Conservation (phyloP, 192 early-diverging fungal genomes). For the Coemansia sp. region DNA sequence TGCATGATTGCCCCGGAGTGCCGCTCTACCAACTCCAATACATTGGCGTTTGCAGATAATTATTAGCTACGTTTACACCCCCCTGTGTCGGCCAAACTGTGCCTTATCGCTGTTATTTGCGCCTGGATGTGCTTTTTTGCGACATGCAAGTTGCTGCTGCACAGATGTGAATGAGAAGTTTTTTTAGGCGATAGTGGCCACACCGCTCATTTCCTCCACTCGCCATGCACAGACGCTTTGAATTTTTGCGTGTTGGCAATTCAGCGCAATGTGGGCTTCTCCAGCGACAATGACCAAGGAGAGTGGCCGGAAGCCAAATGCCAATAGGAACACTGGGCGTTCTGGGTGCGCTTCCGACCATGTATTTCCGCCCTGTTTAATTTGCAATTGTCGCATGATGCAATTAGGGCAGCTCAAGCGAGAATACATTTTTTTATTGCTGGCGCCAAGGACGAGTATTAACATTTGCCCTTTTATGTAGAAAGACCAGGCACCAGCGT, state of each 20-base stretch:
- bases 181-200: slow-evolving; percentile 6
- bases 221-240: not conserved
- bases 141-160: slow-evolving; percentile 1
- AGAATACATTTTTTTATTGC: not conserved
- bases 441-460: not conserved
- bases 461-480: slow-evolving; percentile 5
- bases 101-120: not conserved
- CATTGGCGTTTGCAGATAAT: slow-evolving; percentile 7
- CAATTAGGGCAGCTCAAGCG: not conserved
- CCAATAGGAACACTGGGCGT: not conserved
- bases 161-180: not conserved
- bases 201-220: not conserved
- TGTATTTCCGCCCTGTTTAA: not conserved
- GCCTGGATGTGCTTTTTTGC: not conserved
- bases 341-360: slow-evolving; percentile 1
- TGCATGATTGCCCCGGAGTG: slow-evolving; percentile 17
- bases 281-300: too few species aligned
- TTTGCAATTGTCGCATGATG: slow-evolving; percentile 2
- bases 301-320: too few species aligned
- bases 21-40: slow-evolving; percentile 4
- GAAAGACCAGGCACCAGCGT: slow-evolving; percentile 10
- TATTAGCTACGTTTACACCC: not conserved
- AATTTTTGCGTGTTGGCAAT: not conserved
- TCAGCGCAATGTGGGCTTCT: too few species aligned
- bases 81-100: not conserved